A percentile compares a stretch with the other conserved stretches of the same genome.
Evolutionary conservation across 331 rosid species (phyloP).

Genomic region (Spiraea crenata): DNA sequence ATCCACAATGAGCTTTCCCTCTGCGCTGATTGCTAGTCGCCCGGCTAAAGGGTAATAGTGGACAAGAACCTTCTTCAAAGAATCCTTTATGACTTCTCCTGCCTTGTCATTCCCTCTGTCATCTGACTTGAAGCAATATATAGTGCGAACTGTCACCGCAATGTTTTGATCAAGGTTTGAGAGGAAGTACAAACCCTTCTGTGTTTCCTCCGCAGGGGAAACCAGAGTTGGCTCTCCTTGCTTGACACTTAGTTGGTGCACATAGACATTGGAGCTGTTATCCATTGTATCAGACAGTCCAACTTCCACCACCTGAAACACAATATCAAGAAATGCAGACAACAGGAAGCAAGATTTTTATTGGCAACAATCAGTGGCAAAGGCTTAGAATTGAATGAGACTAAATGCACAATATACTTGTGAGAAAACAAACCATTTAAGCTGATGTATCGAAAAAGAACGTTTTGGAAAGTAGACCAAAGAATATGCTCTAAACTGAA

Average conservation of each 20-base stretch:
- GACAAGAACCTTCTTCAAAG: conserved; percentile 61
- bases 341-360: neutral
- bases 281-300: conserved; percentile 33
- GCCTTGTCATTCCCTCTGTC: conserved; percentile 53
- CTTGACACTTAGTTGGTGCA: conserved; percentile 43
- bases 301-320: conserved; percentile 35
- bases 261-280: conserved; percentile 34
- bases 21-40: conserved; percentile 55
- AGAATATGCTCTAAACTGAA: conserved; percentile 16
- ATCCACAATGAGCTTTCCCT: conserved; percentile 64
- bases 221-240: conserved; percentile 55
- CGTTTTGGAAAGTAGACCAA: neutral
- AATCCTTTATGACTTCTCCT: conserved; percentile 49
- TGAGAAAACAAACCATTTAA: conserved; percentile 23
- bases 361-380: neutral
- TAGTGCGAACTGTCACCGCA: conserved; percentile 65
- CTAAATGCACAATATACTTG: neutral
- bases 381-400: conserved; percentile 2
- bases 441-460: neutral
- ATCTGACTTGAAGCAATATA: conserved; percentile 56
- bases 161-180: conserved; percentile 83
- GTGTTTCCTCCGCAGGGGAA: conserved; percentile 56
- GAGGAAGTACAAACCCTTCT: conserved; percentile 52
- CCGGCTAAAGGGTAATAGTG: conserved; percentile 79
- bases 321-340: neutral